Evolutionary conservation across 129 eudicot species (phyloP), one percentile per base, ranked within the genome.

Genomic region (Cynara cardunculus): DNA sequence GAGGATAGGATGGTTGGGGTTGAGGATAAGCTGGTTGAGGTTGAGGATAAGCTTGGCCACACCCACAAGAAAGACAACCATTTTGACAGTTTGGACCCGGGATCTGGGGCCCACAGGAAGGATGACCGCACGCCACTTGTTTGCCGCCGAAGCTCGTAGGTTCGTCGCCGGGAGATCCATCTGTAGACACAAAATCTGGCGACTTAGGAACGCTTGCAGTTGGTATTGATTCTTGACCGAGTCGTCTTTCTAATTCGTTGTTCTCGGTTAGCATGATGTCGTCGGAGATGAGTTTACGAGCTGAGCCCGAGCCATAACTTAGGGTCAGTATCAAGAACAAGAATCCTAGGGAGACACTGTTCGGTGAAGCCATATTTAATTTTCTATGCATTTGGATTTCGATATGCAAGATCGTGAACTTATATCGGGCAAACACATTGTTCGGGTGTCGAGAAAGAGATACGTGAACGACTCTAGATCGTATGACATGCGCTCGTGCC

Each of bases 301-400:
- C 82, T 9, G 22, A 25, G 3, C 21, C 68, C 18, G 75, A 78
- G 75, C 25, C 12, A 82, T 82, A 69, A 22, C 37, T 61, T 31
- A 72, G 27, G 25, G 73, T 77, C n/a, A 83, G 74, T 62, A 72
- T 73, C 74, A 83, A 76, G 49, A 83, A 27, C 37, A 83, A 21
- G 86, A 83, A 83, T 77, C 69, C 79, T 21, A 83, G 8, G 25
- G 35, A 35, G 66, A 72, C 6, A 59, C 31, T 41, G 18, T 2
- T 71, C 2, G 28, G 74, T 77, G 86, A 65, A 70, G 82, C 86
- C 86, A 83, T 83, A 49, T 46, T 69, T 30, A 64, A 34, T 77
- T 19, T 34, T 5, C 25, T 44, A 30, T 68, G 76, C 16, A 4
- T 77, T 56, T 77, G 78, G 27, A 59, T 70, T 69, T 69, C 65